phyloP scores from a whole-genome alignment of 768 basidiomycete genomes.

The Gloeophyllum trabeum region DNA sequence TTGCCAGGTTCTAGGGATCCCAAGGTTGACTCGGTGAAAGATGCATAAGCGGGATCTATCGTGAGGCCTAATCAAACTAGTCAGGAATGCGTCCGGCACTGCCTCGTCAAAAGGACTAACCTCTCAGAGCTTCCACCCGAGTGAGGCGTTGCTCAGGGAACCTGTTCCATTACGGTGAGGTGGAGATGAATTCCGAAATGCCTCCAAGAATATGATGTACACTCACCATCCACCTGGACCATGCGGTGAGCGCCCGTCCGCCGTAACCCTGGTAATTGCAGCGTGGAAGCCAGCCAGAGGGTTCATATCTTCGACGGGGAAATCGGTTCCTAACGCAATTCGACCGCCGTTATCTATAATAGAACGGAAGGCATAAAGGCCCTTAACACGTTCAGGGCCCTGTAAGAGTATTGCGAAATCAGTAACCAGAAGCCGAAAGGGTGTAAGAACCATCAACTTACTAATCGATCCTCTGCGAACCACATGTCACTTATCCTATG shows the following conservation, averaged over 20 bases:
- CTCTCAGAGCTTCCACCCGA: constrained; percentile 66
- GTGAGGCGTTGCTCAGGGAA: constrained; percentile 74
- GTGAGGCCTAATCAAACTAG: constrained; percentile 55
- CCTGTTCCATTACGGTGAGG: constrained; percentile 28
- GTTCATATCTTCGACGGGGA: constrained; percentile 81
- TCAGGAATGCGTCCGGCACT: background rate
- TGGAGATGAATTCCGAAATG: constrained; percentile 1
- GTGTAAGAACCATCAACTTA: constrained; percentile 19
- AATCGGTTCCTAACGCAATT: constrained; percentile 80
- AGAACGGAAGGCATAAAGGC: constrained; percentile 80
- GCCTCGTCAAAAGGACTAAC: constrained; percentile 18
- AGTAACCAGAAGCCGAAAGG: background rate
- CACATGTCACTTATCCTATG: constrained; percentile 76
- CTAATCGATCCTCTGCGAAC: constrained; percentile 77
- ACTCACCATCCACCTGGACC: constrained; percentile 75
- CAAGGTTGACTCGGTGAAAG: constrained; percentile 59
- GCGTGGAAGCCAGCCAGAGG: constrained; percentile 82
- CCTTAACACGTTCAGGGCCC: constrained; percentile 79
- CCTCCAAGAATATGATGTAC: too few species aligned
- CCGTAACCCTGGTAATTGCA: constrained; percentile 67
- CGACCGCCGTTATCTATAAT: constrained; percentile 51
- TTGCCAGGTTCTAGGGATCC: constrained; percentile 78
- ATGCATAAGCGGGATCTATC: constrained; percentile 78
- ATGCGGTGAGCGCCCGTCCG: constrained; percentile 66
- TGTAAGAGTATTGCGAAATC: background rate